Percentiles rank a stretch among this genome's conserved stretches.
Conservation (phyloP, 2,329 filamentous ascomycete species). For the Trichoderma brevicompactum region DNA sequence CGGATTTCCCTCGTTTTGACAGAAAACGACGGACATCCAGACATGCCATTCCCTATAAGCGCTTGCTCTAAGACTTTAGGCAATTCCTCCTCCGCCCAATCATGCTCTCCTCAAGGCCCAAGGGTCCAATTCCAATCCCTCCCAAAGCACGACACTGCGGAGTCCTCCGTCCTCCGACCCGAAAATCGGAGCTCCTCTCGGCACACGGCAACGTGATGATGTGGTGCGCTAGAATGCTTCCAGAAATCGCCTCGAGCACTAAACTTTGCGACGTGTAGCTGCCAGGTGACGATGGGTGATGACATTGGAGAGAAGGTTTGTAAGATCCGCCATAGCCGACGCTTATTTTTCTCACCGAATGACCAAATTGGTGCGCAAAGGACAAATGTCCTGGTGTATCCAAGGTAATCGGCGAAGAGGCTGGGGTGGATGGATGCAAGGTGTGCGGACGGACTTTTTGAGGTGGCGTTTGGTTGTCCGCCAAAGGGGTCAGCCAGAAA, state of each 20-base stretch:
- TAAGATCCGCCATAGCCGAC: slow-evolving; percentile 6
- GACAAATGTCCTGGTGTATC: slow-evolving; percentile 1
- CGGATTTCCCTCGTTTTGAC: neutral
- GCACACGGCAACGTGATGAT: neutral
- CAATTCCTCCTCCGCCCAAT: slow-evolving; percentile 2
- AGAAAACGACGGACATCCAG: neutral
- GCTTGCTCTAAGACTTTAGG: slow-evolving; percentile 12
- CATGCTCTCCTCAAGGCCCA: neutral
- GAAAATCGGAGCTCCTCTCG: slow-evolving; percentile 24
- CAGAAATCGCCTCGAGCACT: slow-evolving; percentile 6
- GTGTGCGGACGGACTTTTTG: neutral
- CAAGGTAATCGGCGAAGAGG: slow-evolving; percentile 12
- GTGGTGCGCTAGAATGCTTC: slow-evolving; percentile 27
- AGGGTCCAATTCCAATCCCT: neutral
- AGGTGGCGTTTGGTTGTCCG: slow-evolving; percentile 13
- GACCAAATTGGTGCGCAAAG: slow-evolving; percentile 1
- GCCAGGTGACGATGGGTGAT: slow-evolving; percentile 14
- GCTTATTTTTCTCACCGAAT: slow-evolving; percentile 10
- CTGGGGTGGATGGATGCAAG: neutral
- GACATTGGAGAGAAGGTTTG: neutral
- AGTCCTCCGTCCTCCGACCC: slow-evolving; percentile 27
- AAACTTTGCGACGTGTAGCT: neutral
- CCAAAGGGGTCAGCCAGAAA: neutral
- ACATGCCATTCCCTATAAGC: slow-evolving; percentile 3
- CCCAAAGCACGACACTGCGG: slow-evolving; percentile 24